phyloP scores from a whole-genome alignment of 352 stramenopile species.

The Globisporangium camurandrum region DNA sequence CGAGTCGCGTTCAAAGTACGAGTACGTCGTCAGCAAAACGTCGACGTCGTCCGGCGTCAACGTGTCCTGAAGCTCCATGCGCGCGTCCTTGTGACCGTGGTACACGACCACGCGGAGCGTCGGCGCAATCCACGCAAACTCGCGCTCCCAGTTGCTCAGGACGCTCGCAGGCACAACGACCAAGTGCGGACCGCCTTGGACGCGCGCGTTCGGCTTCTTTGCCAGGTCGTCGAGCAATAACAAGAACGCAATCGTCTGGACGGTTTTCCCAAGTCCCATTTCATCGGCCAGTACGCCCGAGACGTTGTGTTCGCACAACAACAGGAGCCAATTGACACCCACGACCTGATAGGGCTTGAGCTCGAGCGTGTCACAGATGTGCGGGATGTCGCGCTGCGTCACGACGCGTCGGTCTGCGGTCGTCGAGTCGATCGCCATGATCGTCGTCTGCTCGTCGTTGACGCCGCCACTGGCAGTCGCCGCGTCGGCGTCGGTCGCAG shows the following conservation, averaged over 20 bases:
- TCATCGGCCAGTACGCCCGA: constrained; percentile 81
- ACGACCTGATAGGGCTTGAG: constrained; percentile 85
- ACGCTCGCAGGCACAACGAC: constrained; percentile 91
- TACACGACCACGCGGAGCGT: constrained; percentile 84
- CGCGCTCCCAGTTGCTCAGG: constrained; percentile 90
- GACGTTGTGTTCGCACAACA: constrained; percentile 72
- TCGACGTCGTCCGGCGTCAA: constrained; percentile 57
- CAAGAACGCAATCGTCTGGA: constrained; percentile 81
- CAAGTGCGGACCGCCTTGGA: constrained; percentile 68
- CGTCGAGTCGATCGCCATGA: constrained; percentile 31
- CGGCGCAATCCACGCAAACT: constrained; percentile 90
- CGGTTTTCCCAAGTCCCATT: constrained; percentile 93
- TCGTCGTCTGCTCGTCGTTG: constrained; percentile 42
- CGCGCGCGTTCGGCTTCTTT: constrained; percentile 17
- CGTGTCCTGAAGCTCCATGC: constrained; percentile 45
- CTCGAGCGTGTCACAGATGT: constrained; percentile 58
- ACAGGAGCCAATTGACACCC: constrained; percentile 75
- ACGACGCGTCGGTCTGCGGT: constrained; percentile 33
- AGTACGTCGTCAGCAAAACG: constrained; percentile 88
- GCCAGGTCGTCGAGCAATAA: constrained; percentile 46
- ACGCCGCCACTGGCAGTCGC: too few species aligned
- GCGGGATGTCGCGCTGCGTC: constrained; percentile 58
- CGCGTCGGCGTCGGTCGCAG: constrained; percentile 27
- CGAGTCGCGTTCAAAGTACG: constrained; percentile 87
- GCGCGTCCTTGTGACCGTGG: constrained; percentile 59